A percentile compares a stretch with the other conserved stretches of the same genome.
Conservation (phyloP, 2,329 filamentous ascomycete genomes). For the Teratosphaeria destructans region DNA sequence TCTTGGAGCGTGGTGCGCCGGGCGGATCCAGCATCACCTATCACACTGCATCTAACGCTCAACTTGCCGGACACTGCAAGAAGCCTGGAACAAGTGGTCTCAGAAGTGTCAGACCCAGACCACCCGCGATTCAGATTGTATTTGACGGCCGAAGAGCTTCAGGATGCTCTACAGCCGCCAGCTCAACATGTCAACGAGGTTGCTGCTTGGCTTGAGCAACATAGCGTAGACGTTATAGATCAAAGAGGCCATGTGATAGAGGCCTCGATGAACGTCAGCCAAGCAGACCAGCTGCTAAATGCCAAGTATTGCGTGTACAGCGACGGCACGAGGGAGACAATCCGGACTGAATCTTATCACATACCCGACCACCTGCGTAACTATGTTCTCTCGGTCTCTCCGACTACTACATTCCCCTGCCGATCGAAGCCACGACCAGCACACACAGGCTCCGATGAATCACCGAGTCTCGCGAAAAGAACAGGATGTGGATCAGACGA, state of each 20-base stretch:
- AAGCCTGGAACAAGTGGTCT: neutral
- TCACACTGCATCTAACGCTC: neutral
- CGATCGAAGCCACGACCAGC: neutral
- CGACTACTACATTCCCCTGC: conserved; percentile 12
- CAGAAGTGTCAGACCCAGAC: neutral
- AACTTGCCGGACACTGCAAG: neutral
- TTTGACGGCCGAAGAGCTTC: neutral
- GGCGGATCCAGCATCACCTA: neutral
- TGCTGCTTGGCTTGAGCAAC: neutral
- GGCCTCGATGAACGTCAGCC: conserved; percentile 10
- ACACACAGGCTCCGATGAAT: neutral
- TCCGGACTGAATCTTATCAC: conserved; percentile 9
- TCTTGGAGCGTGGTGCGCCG: neutral
- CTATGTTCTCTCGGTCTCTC: conserved; percentile 13
- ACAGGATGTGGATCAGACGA: conserved; percentile 8
- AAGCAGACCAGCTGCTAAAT: conserved; percentile 13
- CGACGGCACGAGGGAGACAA: conserved; percentile 7
- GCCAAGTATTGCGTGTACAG: conserved; percentile 12
- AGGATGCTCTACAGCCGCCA: neutral
- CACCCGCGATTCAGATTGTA: neutral
- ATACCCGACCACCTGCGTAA: conserved; percentile 2
- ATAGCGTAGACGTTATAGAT: neutral
- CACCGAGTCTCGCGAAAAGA: neutral
- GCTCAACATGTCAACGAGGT: neutral
- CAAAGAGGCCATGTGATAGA: conserved; percentile 7